Evolutionary conservation across 2,329 filamentous ascomycete genomes (phyloP).

Genomic region (Sclerotiophoma versabilis): DNA sequence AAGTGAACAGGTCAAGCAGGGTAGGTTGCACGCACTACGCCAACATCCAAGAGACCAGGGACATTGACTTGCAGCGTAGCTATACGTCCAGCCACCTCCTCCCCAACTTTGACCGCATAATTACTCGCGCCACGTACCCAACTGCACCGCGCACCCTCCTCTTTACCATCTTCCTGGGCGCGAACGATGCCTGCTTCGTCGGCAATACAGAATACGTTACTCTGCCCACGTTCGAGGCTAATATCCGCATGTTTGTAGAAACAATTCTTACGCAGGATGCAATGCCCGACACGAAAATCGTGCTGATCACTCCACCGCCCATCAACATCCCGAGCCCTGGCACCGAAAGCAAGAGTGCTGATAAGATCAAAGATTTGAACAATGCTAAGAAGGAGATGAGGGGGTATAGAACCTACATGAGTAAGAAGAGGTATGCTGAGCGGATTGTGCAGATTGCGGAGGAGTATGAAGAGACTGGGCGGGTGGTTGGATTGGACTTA

Average conservation of each 20-base stretch:
- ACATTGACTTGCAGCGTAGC: conserved; percentile 17
- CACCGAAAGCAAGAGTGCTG: neutral
- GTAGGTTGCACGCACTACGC: conserved; percentile 9
- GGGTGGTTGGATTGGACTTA: conserved; percentile 44
- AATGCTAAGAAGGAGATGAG: conserved; percentile 20
- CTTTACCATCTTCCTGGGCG: conserved; percentile 51
- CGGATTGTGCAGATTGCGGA: conserved; percentile 46
- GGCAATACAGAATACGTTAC: conserved; percentile 38
- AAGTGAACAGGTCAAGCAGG: conserved; percentile 29
- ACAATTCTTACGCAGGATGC: conserved; percentile 41
- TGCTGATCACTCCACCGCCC: conserved; percentile 50
- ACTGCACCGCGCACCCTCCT: conserved; percentile 41
- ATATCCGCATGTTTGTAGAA: conserved; percentile 47
- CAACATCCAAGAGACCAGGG: no score
- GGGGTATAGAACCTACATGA: conserved; percentile 47
- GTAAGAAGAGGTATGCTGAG: conserved; percentile 50
- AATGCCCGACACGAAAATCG: conserved; percentile 43
- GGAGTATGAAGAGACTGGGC: conserved; percentile 43
- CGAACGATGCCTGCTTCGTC: conserved; percentile 50
- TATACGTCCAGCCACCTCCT: conserved; percentile 39
- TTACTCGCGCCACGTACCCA: conserved; percentile 25
- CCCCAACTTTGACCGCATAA: conserved; percentile 34
- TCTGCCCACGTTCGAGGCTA: conserved; percentile 41
- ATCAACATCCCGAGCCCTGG: conserved; percentile 36
- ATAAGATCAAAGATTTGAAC: conserved; percentile 14